These are phyloP conservation scores for Erythrobasidium yunnanense DNA, from an alignment of 768 basidiomycete genomes.

Conservation along the genomic window DNA sequence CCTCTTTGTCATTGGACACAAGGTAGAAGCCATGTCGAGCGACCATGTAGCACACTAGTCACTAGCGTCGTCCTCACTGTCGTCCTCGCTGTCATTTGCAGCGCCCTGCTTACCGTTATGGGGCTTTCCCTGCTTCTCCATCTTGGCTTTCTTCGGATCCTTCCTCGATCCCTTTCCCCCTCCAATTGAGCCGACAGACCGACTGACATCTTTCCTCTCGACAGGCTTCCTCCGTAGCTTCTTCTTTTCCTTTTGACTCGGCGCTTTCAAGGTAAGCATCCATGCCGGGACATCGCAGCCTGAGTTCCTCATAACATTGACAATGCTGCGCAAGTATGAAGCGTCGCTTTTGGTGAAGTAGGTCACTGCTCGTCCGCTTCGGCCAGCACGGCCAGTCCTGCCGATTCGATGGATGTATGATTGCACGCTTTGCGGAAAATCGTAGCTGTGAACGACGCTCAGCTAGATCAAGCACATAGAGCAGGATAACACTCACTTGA, in stretches of 20 bases:
- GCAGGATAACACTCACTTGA: slow-evolving; percentile 50
- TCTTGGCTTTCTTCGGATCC: neutral
- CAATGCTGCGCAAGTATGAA: slow-evolving; percentile 85
- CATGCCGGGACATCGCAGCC: slow-evolving; percentile 85
- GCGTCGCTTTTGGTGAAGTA: slow-evolving; percentile 92
- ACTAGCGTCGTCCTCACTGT: neutral
- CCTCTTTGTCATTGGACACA: no score
- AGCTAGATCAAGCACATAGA: neutral
- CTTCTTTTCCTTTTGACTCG: slow-evolving; percentile 74
- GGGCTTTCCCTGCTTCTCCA: neutral
- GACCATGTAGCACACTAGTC: no score
- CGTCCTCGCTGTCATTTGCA: neutral
- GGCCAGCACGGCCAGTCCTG: slow-evolving; percentile 86
- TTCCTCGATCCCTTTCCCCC: neutral
- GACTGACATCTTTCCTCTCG: slow-evolving; percentile 58
- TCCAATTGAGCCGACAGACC: slow-evolving; percentile 48
- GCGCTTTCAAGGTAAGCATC: slow-evolving; percentile 88
- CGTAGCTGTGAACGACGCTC: slow-evolving; percentile 47
- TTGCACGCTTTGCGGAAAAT: slow-evolving; percentile 89
- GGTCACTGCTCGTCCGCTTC: slow-evolving; percentile 83
- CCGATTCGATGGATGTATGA: slow-evolving; percentile 95
- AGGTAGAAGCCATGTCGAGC: no score
- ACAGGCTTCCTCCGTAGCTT: slow-evolving; percentile 65
- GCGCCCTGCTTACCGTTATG: neutral
- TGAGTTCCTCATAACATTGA: slow-evolving; percentile 86